phyloP scores from a whole-genome alignment of 169 alveolate species.

The Neospora caninum region DNA sequence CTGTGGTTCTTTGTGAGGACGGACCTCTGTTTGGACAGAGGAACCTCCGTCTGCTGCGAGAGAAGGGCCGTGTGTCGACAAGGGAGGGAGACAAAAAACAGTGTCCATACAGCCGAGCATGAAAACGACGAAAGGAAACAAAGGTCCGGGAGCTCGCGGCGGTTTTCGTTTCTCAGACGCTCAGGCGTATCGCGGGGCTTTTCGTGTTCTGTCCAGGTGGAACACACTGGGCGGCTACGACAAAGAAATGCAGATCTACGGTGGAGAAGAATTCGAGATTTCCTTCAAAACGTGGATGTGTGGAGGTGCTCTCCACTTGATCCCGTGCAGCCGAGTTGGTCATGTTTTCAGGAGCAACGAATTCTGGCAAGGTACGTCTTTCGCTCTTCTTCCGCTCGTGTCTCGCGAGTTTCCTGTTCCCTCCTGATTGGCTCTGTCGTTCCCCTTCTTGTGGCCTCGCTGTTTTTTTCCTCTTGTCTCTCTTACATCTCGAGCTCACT shows the following conservation, averaged over 20 bases:
- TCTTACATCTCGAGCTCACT: not conserved
- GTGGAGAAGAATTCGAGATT: conserved; percentile 75
- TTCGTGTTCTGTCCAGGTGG: conserved; percentile 48
- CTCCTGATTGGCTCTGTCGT: not conserved
- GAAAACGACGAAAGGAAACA: no score
- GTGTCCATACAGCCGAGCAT: no score
- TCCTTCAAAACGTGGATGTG: conserved; percentile 74
- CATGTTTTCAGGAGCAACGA: conserved; percentile 70
- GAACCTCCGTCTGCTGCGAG: no score
- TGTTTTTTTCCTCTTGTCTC: not conserved
- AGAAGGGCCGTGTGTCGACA: no score
- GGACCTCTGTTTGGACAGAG: no score
- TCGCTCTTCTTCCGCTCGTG: not conserved
- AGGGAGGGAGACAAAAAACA: no score
- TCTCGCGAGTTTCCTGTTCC: not conserved
- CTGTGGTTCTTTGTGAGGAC: no score
- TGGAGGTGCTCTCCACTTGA: conserved; percentile 71
- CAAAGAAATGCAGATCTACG: conserved; percentile 70
- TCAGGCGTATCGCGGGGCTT: no score
- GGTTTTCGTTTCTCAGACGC: no score
- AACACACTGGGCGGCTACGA: conserved; percentile 73
- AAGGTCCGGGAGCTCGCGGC: no score
- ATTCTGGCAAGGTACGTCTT: conserved; percentile 64
- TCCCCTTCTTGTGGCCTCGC: not conserved
- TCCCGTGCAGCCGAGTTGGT: conserved; percentile 72